A percentile compares a stretch with the other conserved stretches of the same genome.
Conservation (phyloP, 345 rosid species). For the Moricandia moricandioides region DNA sequence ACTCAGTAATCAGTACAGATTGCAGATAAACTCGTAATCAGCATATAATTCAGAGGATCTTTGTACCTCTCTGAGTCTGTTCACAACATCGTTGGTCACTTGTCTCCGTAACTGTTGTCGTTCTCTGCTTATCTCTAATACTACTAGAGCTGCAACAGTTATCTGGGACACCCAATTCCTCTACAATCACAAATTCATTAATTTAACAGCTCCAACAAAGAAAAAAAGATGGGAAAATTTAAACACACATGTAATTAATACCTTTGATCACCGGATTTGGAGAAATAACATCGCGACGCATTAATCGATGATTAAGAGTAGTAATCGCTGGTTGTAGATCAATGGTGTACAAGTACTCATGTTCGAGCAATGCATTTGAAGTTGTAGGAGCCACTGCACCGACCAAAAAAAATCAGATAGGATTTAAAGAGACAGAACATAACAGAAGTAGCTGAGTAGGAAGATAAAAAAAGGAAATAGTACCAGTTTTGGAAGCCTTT, state of each 20-base stretch:
- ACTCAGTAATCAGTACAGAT: background rate
- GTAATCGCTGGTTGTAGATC: slow-evolving; percentile 41
- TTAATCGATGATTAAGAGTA: background rate
- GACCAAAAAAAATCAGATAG: slow-evolving; percentile 15
- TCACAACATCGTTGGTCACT: slow-evolving; percentile 44
- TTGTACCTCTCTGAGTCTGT: slow-evolving; percentile 53
- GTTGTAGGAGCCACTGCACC: slow-evolving; percentile 47
- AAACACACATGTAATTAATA: slow-evolving; percentile 10
- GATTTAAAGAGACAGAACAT: background rate
- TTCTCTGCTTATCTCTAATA: slow-evolving; percentile 40
- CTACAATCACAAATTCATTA: slow-evolving; percentile 17
- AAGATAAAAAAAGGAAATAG: background rate
- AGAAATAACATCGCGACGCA: background rate
- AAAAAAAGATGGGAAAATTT: background rate
- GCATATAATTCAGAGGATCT: background rate
- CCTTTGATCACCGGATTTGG: slow-evolving; percentile 43
- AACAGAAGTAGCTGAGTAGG: slow-evolving; percentile 20
- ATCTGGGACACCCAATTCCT: slow-evolving; percentile 19
- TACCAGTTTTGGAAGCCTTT: slow-evolving; percentile 75
- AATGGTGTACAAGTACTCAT: slow-evolving; percentile 41
- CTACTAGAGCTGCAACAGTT: slow-evolving; percentile 39
- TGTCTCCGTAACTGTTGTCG: slow-evolving; percentile 33
- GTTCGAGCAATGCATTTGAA: slow-evolving; percentile 47
- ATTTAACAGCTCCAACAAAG: slow-evolving; percentile 13
- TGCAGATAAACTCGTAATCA: background rate